Base-by-base conservation (phyloP, 176 grass and related monocot genomes). In the Juncus inflexus region DNA sequence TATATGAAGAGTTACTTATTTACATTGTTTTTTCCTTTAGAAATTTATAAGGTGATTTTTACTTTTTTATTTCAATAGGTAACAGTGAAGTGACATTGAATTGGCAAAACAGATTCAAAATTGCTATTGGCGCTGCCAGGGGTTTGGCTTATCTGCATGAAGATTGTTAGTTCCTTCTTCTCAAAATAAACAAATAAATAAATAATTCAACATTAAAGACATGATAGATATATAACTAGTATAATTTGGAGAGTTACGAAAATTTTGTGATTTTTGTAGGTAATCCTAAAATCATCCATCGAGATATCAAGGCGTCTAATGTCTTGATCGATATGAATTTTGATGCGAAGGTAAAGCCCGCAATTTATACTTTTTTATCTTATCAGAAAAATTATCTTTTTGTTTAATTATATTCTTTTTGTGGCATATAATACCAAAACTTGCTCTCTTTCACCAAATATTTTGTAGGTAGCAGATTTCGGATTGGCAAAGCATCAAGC, bases 241-340 rank as follows among this genome's bases (percentile, higher is more conserved):
- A 1, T 13, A 61, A 11, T 64, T 47, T 59, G 12, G 0, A 45
- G 35, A 40, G 7, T 42, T 19, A 7, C 3, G 45, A 2, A 57
- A 7, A 9, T 1, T 37, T 28, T 14, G 3, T n/a, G 3, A 15
- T 40, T 35, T 37, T 55, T 50, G 11, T 62, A 86, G 83, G 83
- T 60, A 54, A 74, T 64, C 83, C 83, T 19, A 81, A 82, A 68
- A 82, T 86, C 63, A 82, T 86, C 50, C 83, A 82, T 64, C 74
- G 83, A 54, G 83, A 86, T 78, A 77, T 86, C 35, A 86, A 86
- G 66, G 63, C 83, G 11, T 54, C 83, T 37, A 86, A 86, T 40
- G 82, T 86, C 65, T 78, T 86, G 63, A 66, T 86, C 35, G 83
- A 82, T 75, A 54, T 74, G 16, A 74, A 53, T 58, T 86, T 86